These are phyloP conservation scores for Copromyces sp. DNA, from an alignment of 495 filamentous ascomycete genomes.

Conservation along the genomic window DNA sequence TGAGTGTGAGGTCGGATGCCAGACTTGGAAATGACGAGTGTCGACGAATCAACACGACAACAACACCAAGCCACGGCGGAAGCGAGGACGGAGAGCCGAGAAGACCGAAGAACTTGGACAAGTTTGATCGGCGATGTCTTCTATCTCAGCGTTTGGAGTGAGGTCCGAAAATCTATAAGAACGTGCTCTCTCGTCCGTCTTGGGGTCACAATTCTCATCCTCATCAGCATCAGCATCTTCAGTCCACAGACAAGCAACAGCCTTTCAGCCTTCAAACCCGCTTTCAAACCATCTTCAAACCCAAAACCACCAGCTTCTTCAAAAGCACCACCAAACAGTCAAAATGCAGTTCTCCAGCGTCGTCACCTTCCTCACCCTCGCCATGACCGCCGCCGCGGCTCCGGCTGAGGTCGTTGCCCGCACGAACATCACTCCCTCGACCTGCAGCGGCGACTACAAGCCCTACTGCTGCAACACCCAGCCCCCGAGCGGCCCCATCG, in stretches of 20 bases:
- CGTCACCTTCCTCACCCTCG: slow-evolving; percentile 13
- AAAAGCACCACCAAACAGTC: slow-evolving; percentile 1
- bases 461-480: slow-evolving; percentile 6
- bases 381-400: slow-evolving; percentile 13
- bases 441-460: slow-evolving; percentile 1
- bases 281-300: neutral
- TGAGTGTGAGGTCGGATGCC: neutral
- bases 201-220: neutral
- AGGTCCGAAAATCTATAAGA: slow-evolving; percentile 5
- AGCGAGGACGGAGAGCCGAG: neutral
- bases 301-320: slow-evolving; percentile 1
- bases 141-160: neutral
- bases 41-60: neutral
- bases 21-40: neutral
- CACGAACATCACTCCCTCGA: neutral
- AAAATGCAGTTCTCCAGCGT: slow-evolving; percentile 19
- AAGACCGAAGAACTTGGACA: neutral
- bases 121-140: neutral
- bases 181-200: neutral
- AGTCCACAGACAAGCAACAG: neutral
- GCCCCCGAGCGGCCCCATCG: neutral
- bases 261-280: neutral
- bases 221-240: slow-evolving; percentile 10
- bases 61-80: neutral
- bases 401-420: slow-evolving; percentile 2